Conservation (phyloP, 345 rosid genomes). For the Sisymbrium irio region DNA sequence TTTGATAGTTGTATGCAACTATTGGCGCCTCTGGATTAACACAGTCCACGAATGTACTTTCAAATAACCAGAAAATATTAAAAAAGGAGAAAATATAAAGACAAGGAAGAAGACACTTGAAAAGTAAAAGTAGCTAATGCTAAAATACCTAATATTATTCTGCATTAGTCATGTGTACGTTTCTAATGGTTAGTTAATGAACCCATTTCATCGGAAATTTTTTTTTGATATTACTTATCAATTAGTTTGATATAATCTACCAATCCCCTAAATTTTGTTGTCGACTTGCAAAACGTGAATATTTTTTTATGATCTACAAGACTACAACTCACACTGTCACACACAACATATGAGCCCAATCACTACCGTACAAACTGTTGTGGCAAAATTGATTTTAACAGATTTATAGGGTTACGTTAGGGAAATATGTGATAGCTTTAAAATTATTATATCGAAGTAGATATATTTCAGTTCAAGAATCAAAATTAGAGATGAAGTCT, state of each 20-base stretch:
- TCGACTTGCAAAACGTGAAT: not conserved
- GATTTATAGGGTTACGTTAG: not conserved
- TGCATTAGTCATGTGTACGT: not conserved
- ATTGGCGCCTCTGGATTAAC: conserved; percentile 24
- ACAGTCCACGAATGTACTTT: conserved; percentile 28
- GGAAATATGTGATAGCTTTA: not conserved
- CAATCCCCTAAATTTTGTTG: not conserved
- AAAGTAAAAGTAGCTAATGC: not conserved
- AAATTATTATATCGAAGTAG: not conserved
- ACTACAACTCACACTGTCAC: too few species aligned
- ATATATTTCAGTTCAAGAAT: not conserved
- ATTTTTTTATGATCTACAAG: not conserved
- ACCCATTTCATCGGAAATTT: not conserved
- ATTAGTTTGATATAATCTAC: not conserved
- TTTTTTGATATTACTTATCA: not conserved
- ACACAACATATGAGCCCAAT: not conserved
- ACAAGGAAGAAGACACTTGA: conserved; percentile 7
- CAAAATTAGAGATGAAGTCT: not conserved
- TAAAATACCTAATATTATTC: not conserved
- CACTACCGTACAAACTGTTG: too few species aligned
- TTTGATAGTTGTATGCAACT: conserved; percentile 35
- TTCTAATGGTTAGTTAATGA: not conserved
- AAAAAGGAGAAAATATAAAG: not conserved
- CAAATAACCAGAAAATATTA: not conserved
- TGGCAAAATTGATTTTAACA: not conserved